These are phyloP conservation scores for Physcomitrellopsis africana DNA, from an alignment of 225 moss, liverwort and hornwort genomes.

Conservation along the genomic window DNA sequence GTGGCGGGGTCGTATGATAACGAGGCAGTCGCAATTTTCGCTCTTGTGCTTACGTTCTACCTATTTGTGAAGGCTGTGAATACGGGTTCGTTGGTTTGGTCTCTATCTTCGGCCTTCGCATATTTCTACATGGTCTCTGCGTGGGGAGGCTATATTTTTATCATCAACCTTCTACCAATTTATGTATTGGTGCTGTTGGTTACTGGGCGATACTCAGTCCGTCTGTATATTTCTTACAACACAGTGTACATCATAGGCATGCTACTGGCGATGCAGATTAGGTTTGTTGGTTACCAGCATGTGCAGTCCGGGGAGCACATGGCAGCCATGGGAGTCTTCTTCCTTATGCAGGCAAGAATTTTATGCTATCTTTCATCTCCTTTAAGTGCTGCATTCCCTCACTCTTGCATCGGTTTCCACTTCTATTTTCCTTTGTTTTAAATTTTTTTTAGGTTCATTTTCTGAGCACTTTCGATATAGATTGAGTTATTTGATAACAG, in stretches of 20 bases:
- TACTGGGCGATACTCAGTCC: constrained; percentile 88
- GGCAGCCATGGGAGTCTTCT: constrained; percentile 96
- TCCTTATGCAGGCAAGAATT: constrained; percentile 77
- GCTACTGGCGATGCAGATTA: constrained; percentile 98
- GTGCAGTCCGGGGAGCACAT: constrained; percentile 99
- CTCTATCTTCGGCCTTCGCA: constrained; percentile 82
- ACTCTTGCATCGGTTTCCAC: neutral
- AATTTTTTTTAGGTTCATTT: neutral
- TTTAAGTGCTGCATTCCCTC: neutral
- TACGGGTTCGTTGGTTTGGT: constrained; percentile 92
- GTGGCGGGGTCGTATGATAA: constrained; percentile 98
- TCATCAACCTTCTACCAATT: constrained; percentile 95
- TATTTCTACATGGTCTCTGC: constrained; percentile 99
- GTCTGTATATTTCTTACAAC: constrained; percentile 89
- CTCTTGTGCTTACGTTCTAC: constrained; percentile 87
- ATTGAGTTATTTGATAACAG: constrained; percentile 4
- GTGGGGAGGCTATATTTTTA: constrained; percentile 99
- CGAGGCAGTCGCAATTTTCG: constrained; percentile 97
- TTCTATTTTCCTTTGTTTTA: neutral
- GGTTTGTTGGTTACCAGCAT: constrained; percentile 98
- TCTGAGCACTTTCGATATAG: neutral
- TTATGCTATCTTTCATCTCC: constrained; percentile 9
- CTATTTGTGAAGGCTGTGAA: constrained; percentile 98
- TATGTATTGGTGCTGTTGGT: constrained; percentile 87
- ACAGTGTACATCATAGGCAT: constrained; percentile 91